Base-by-base conservation (phyloP, 768 basidiomycete species). In the Tulasnella sp. region DNA sequence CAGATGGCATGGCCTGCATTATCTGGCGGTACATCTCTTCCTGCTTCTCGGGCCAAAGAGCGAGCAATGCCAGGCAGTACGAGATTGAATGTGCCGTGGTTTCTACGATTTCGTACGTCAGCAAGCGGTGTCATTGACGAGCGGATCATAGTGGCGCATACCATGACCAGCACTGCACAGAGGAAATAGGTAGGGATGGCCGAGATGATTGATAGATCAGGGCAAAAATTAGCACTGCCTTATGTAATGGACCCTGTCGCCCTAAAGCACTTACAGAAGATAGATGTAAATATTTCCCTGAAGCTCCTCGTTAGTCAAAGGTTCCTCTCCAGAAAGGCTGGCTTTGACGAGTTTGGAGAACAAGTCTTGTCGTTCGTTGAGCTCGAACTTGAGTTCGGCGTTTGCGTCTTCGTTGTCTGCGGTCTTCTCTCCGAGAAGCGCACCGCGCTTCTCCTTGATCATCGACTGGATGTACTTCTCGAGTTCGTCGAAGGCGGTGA, bases 51-150 rank as follows among this genome's bases (percentile, higher is more conserved):
- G 87, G 85, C 83, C 90, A 81, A 16, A 89, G 79, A 1, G 88
- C 86, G 24, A 91, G 84, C 82, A 88, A 87, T 0, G 86, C 89
- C 14, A 91, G 82, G 0, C 89, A 88, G 14, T 87, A 90, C 0
- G 89, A 87, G 1, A 91, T 85, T 0, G 86, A 87, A 80, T 88
- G 86, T 0, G 90, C 89, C 0, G 90, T 90, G 2, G 89, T 91
- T 84, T 90, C 89, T 89, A 75, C 41, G 40, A 60, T 41, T 28
- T 44, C 80, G 12, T 12, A 73, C n/a, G 28, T 58, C 40, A n/a
- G 50, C 76, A 54, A 46, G 42, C 28, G 1, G 34, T 40, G 24
- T n/a, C 72, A 16, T 28, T 34, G 34, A 79, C 16, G 22, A 72
- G 34, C 44, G 14, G 18, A 22, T 20, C 24, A 22, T 44, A 50